Evolutionary conservation across 2,329 filamentous ascomycete species (phyloP).

Genomic region (Pseudofabraea citricarpa): DNA sequence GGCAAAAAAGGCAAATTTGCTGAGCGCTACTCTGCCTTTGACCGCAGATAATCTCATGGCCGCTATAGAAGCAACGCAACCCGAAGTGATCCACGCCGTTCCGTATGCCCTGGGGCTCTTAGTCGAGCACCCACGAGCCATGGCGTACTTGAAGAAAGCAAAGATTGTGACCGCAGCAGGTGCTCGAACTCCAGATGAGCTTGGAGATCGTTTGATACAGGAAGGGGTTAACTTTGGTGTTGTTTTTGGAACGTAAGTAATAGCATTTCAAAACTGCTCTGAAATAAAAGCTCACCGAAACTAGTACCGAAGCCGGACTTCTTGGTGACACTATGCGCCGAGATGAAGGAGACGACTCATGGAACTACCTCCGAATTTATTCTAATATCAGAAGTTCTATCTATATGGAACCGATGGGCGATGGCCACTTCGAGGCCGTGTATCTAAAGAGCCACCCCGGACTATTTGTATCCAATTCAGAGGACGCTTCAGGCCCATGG

Average conservation of each 20-base stretch:
- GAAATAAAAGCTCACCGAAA: neutral
- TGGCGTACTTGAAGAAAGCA: conserved; percentile 38
- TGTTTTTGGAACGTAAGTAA: conserved; percentile 49
- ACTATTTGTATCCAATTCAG: conserved; percentile 33
- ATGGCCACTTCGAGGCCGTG: conserved; percentile 21
- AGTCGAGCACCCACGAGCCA: conserved; percentile 50
- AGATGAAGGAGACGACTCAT: conserved; percentile 44
- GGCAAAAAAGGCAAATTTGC: conserved; percentile 44
- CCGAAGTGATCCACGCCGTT: conserved; percentile 54
- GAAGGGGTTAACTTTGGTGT: conserved; percentile 49
- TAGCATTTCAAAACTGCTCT: neutral
- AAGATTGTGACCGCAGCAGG: conserved; percentile 53
- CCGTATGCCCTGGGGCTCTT: conserved; percentile 61
- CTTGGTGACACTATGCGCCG: conserved; percentile 54
- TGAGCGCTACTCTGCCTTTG: conserved; percentile 49
- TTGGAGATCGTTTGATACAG: conserved; percentile 47
- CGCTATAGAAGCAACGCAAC: conserved; percentile 35
- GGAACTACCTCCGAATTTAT: conserved; percentile 50
- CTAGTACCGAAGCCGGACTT: conserved; percentile 52
- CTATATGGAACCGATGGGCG: conserved; percentile 22
- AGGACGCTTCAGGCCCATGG: conserved; percentile 40
- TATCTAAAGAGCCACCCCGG: conserved; percentile 34
- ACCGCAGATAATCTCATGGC: conserved; percentile 42
- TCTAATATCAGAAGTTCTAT: conserved; percentile 11
- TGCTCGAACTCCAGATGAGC: conserved; percentile 52